Percentiles rank a stretch among this genome's conserved stretches.
Conservation (phyloP, 352 stramenopile species). For the Bremia lactucae region DNA sequence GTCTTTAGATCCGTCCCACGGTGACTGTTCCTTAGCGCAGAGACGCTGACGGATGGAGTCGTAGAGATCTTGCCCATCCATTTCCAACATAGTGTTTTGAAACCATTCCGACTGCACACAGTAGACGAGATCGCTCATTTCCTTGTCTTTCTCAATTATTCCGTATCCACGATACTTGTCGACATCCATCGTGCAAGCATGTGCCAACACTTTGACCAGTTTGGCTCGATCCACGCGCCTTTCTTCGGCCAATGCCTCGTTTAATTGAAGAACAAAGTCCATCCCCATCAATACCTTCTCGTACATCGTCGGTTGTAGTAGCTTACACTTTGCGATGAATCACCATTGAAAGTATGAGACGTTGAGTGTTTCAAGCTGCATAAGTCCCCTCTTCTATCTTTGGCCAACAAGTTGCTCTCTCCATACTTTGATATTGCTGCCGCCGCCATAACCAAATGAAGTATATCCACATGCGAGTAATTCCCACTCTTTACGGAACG, state of each 20-base stretch:
- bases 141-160: slow-evolving; percentile 10
- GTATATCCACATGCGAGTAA: slow-evolving; percentile 15
- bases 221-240: slow-evolving; percentile 22
- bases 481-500: slow-evolving; percentile 9
- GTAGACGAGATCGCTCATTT: slow-evolving; percentile 19
- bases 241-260: slow-evolving; percentile 20
- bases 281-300: slow-evolving; percentile 13
- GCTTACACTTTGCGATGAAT: no score
- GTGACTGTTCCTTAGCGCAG: slow-evolving; percentile 6
- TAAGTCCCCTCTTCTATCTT: slow-evolving; percentile 25
- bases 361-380: slow-evolving; percentile 21
- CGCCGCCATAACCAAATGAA: slow-evolving; percentile 28
- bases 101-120: slow-evolving; percentile 28
- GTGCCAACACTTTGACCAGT: slow-evolving; percentile 21
- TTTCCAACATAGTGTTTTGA: slow-evolving; percentile 26
- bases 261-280: slow-evolving; percentile 31
- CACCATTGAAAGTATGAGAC: slow-evolving; percentile 22
- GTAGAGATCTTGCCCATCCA: slow-evolving; percentile 25
- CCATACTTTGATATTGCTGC: slow-evolving; percentile 30
- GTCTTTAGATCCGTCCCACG: slow-evolving; percentile 20
- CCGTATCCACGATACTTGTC: slow-evolving; percentile 4
- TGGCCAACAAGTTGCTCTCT: slow-evolving; percentile 19
- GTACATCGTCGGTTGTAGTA: no score
- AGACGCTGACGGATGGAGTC: slow-evolving; percentile 18
- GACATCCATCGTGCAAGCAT: slow-evolving; percentile 16